A percentile compares a stretch with the other conserved stretches of the same genome.
phyloP scores from a whole-genome alignment of 2,329 filamentous ascomycete species.

The Calonectria montana region DNA sequence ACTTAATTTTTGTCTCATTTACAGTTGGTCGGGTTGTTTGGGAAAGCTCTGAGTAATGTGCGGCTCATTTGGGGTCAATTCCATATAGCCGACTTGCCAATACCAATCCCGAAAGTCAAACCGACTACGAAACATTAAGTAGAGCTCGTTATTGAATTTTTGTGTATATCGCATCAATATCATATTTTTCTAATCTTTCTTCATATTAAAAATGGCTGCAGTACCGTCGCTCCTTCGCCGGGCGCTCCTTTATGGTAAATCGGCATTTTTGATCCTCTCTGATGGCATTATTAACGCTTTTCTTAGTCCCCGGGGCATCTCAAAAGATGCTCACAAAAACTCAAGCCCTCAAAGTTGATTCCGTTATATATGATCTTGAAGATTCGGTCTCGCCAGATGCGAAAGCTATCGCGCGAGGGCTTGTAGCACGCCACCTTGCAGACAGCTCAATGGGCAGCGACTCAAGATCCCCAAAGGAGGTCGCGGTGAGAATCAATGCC shows the following conservation, averaged over 20 bases:
- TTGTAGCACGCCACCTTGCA: slow-evolving; percentile 7
- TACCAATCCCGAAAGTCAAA: neutral
- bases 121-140: neutral
- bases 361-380: slow-evolving; percentile 23
- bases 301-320: slow-evolving; percentile 18
- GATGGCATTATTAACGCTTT: neutral
- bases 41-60: neutral
- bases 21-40: neutral
- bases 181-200: neutral
- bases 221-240: neutral
- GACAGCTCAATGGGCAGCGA: neutral
- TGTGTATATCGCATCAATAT: neutral
- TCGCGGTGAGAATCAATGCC: slow-evolving; percentile 12
- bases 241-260: slow-evolving; percentile 12
- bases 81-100: neutral
- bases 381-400: slow-evolving; percentile 18
- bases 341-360: neutral
- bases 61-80: neutral
- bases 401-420: neutral
- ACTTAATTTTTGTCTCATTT: neutral
- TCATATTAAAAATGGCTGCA: neutral
- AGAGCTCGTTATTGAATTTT: neutral
- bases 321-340: slow-evolving; percentile 24
- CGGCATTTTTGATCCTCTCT: neutral
- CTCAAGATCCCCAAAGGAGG: neutral